Conservation (phyloP, 208 protist genomes). For the Kentomonas sorsogonicus region DNA sequence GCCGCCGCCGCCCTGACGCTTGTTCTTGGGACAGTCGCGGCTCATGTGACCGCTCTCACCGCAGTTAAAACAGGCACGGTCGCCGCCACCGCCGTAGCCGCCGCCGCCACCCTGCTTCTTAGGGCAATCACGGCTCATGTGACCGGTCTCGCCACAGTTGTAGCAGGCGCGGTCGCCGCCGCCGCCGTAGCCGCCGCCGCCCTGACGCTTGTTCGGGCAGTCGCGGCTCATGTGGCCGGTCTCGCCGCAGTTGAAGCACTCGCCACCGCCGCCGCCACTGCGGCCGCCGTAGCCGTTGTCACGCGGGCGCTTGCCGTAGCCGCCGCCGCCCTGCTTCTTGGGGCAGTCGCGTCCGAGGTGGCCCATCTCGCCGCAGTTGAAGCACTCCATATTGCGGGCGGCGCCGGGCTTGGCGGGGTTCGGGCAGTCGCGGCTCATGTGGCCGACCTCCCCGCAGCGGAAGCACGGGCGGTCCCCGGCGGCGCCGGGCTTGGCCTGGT, state of each 20-base stretch:
- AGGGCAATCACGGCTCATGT: slow-evolving; percentile 12
- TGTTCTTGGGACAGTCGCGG: slow-evolving; percentile 65
- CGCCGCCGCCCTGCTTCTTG: slow-evolving; percentile 28
- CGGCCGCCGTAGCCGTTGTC: slow-evolving; percentile 27
- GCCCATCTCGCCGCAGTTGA: slow-evolving; percentile 78
- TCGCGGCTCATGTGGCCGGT: slow-evolving; percentile 77
- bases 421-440: slow-evolving; percentile 78
- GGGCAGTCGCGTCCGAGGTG: slow-evolving; percentile 85
- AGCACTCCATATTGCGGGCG: slow-evolving; percentile 65
- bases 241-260: slow-evolving; percentile 79
- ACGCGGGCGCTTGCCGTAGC: slow-evolving; percentile 2
- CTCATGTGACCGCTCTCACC: slow-evolving; percentile 65
- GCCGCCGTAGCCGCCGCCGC: slow-evolving; percentile 22
- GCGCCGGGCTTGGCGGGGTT: slow-evolving; percentile 43
- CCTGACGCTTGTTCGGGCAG: slow-evolving; percentile 47
- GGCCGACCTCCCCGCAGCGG: slow-evolving; percentile 66
- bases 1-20: slow-evolving; percentile 21
- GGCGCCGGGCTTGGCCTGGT: slow-evolving; percentile 36
- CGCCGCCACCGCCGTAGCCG: slow-evolving; percentile 33
- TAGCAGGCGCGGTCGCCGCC: slow-evolving; percentile 38
- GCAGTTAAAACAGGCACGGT: slow-evolving; percentile 66
- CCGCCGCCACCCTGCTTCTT: slow-evolving; percentile 21
- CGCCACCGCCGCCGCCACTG: slow-evolving; percentile 50
- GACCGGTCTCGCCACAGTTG: slow-evolving; percentile 40
- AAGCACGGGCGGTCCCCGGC: slow-evolving; percentile 52